Base-by-base conservation (phyloP, 148 eudicot species). In the Silene latifolia region DNA sequence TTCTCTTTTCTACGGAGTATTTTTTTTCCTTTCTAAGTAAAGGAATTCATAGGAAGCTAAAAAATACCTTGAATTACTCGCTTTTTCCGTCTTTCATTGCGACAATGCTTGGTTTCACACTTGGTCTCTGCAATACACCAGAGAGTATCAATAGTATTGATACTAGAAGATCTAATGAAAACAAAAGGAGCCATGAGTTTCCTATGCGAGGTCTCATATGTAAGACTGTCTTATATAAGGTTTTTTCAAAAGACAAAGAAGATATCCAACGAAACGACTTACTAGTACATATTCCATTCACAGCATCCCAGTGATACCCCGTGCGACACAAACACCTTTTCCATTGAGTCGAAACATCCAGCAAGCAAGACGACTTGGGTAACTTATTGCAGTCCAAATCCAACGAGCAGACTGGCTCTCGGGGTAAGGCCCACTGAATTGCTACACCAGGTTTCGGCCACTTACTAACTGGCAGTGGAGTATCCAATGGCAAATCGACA, bases 361-460 rank as follows among this genome's bases (percentile, higher is more conserved):
- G 74, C 80, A 66, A 68, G 74, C 89, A 88, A 56, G 72, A 62
- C 0, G 89, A 88, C 62, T 72, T 70, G 14, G 67, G 78, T 70
- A 88, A 51, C 12, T 75, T 78, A 8, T 60, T 74, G 58, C 91
- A 88, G 29, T 88, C 91, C 0, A 11, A 29, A 23, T 67, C 25
- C 9, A 19, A 23, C 1, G 58, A 53, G 68, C 89, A 88, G 65
- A 71, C 24, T 1, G 86, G 91, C 70, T 81, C 83, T 8, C 24
- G 66, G 15, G 89, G 91, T 47, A 51, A 17, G 8, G 7, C 67
- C 87, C 89, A 88, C 75, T 86, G 80, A 3, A 88, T 71, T 81
- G 85, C 89, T 64, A 88, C 54, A 25, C 82, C 86, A 17, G 89
- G 86, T 20, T 78, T 13, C 3, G 89, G 87, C 91, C 91, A 88